Conservation (phyloP, 2,329 filamentous ascomycete species). For the Monosporascus sp. region DNA sequence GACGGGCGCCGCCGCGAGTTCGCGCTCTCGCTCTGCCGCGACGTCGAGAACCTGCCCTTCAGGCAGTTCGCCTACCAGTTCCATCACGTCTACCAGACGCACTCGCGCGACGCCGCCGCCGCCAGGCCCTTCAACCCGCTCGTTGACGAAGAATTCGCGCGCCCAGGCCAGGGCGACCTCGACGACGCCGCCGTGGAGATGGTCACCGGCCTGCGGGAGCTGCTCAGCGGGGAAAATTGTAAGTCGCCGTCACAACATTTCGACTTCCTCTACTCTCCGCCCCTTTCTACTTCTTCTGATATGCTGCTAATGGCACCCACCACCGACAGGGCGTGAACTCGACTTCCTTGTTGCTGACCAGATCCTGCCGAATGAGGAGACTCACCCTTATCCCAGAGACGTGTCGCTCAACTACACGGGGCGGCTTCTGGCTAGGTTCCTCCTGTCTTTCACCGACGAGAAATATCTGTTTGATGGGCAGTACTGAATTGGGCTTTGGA, state of each 20-base stretch:
- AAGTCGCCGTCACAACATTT: slow-evolving; percentile 20
- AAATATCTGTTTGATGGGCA: slow-evolving; percentile 39
- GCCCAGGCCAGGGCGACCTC: slow-evolving; percentile 34
- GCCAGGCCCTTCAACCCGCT: slow-evolving; percentile 51
- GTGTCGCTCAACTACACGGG: slow-evolving; percentile 47
- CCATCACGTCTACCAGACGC: slow-evolving; percentile 54
- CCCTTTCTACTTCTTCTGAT: too few species aligned
- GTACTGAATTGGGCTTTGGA: slow-evolving; percentile 10
- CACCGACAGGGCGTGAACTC: slow-evolving; percentile 30
- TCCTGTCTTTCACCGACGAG: slow-evolving; percentile 49
- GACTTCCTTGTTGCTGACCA: slow-evolving; percentile 42
- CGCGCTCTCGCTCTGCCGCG: slow-evolving; percentile 41
- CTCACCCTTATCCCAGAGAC: slow-evolving; percentile 41
- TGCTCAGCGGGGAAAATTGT: slow-evolving; percentile 41
- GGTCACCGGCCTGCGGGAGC: slow-evolving; percentile 37
- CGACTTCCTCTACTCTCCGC: neutral
- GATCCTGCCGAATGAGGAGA: slow-evolving; percentile 38
- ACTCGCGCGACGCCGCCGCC: slow-evolving; percentile 41
- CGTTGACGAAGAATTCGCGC: slow-evolving; percentile 36
- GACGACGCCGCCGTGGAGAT: slow-evolving; percentile 41
- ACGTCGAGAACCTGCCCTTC: slow-evolving; percentile 54
- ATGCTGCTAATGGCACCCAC: slow-evolving; percentile 7
- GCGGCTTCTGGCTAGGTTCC: slow-evolving; percentile 46
- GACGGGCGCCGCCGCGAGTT: slow-evolving; percentile 32
- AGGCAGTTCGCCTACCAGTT: slow-evolving; percentile 57